Conservation (phyloP, 2,329 filamentous ascomycete genomes). For the Fusarium sp. region DNA sequence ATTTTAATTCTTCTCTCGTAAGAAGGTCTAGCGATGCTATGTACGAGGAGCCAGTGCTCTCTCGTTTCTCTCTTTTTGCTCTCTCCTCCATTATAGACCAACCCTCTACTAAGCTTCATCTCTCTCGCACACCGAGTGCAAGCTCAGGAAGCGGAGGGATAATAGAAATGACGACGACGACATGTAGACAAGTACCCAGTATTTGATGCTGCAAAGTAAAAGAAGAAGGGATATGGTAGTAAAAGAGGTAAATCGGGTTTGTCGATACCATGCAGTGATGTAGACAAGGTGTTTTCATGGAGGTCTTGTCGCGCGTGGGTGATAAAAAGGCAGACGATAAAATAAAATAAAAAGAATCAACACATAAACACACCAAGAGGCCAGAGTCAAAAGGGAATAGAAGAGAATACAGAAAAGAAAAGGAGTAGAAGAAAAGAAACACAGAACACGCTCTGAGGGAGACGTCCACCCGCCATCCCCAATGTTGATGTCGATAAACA, state of each 20-base stretch:
- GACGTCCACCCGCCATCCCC: background rate
- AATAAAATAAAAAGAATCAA: slow-evolving; percentile 1
- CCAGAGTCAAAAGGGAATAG: slow-evolving; percentile 17
- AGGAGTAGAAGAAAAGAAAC: slow-evolving; percentile 6
- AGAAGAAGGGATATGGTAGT: background rate
- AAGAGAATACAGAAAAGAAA: background rate
- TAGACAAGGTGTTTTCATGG: background rate
- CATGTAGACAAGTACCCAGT: background rate
- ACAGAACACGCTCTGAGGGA: slow-evolving; percentile 25
- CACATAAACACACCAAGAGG: background rate
- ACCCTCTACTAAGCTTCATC: background rate
- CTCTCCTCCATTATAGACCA: background rate
- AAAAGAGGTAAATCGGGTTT: slow-evolving; percentile 12
- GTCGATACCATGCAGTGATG: slow-evolving; percentile 12
- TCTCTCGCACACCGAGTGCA: background rate
- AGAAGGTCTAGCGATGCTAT: slow-evolving; percentile 24
- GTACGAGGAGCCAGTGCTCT: slow-evolving; percentile 12
- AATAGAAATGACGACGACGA: slow-evolving; percentile 5
- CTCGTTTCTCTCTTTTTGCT: background rate
- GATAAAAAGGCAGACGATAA: background rate
- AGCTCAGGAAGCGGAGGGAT: background rate
- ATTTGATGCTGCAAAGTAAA: slow-evolving; percentile 9
- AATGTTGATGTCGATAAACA: slow-evolving; percentile 20
- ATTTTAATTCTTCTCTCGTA: slow-evolving; percentile 16
- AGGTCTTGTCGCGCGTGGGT: background rate